These are phyloP conservation scores for Chimonanthus praecox DNA, from an alignment of 164 flowering plant genomes.

Conservation along the genomic window DNA sequence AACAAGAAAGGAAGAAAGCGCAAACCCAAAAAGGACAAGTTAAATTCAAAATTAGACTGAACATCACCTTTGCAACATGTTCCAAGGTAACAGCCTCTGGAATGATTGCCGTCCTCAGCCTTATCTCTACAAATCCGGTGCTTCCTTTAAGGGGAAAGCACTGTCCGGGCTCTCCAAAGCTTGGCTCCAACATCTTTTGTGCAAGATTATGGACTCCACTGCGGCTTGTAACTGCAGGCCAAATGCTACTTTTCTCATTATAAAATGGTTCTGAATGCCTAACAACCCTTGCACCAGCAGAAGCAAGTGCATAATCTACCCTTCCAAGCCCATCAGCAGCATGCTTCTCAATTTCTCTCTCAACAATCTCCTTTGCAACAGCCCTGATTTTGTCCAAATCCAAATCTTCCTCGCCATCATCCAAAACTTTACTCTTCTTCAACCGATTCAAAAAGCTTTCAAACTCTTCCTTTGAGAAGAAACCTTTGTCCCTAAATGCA, in stretches of 20 bases:
- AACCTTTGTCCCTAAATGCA: constrained; percentile 25
- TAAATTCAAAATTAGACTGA: neutral
- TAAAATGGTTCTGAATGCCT: constrained; percentile 59
- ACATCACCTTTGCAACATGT: constrained; percentile 76
- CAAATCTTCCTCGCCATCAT: constrained; percentile 15
- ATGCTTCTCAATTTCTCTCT: constrained; percentile 72
- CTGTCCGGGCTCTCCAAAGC: constrained; percentile 93
- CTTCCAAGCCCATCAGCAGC: constrained; percentile 84
- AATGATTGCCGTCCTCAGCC: constrained; percentile 56
- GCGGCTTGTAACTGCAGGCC: constrained; percentile 14
- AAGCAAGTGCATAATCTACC: constrained; percentile 74
- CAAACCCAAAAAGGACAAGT: neutral
- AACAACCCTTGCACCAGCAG: constrained; percentile 58
- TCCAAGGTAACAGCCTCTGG: constrained; percentile 86
- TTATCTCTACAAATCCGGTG: constrained; percentile 64
- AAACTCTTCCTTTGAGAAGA: constrained; percentile 53
- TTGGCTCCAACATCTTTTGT: constrained; percentile 61
- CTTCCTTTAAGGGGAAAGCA: constrained; percentile 77
- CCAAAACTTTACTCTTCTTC: constrained; percentile 11
- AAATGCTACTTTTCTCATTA: constrained; percentile 23
- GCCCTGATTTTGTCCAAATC: constrained; percentile 55
- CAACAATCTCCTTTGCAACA: constrained; percentile 55
- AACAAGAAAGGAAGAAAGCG: neutral
- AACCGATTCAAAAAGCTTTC: constrained; percentile 39
- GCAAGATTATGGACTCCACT: constrained; percentile 41